phyloP scores from a whole-genome alignment of 1,139 yeast genomes.

The Debaryomyces sp. region DNA sequence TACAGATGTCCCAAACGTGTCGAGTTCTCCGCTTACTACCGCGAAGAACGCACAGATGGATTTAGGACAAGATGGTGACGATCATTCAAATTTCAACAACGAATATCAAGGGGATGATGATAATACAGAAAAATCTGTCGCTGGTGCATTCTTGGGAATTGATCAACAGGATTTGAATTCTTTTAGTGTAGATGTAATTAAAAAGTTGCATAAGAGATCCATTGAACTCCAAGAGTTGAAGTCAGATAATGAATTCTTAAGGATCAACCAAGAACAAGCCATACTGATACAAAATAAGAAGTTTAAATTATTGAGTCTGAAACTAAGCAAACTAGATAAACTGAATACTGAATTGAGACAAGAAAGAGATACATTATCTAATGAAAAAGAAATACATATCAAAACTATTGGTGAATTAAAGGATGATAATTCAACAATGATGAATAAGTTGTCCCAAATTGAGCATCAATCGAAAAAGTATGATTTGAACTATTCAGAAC shows the following conservation, averaged over 20 bases:
- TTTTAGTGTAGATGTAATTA: conserved; percentile 26
- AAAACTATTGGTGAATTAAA: conserved; percentile 13
- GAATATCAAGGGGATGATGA: conserved; percentile 8
- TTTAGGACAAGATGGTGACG: neutral
- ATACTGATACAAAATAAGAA: conserved; percentile 34
- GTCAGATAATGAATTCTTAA: conserved; percentile 53
- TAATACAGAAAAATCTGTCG: conserved; percentile 7
- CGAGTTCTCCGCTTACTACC: conserved; percentile 27
- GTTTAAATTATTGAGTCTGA: conserved; percentile 24
- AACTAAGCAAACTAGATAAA: conserved; percentile 26
- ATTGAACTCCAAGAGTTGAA: conserved; percentile 50
- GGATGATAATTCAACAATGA: conserved; percentile 27
- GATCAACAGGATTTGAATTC: conserved; percentile 24
- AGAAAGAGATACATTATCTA: conserved; percentile 27
- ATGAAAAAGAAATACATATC: conserved; percentile 20
- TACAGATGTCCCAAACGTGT: neutral
- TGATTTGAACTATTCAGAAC: conserved; percentile 15
- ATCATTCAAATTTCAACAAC: neutral
- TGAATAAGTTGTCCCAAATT: conserved; percentile 21
- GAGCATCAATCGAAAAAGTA: conserved; percentile 15
- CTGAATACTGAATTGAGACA: conserved; percentile 32
- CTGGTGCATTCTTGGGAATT: conserved; percentile 39
- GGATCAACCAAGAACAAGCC: conserved; percentile 57
- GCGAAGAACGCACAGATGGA: conserved; percentile 3
- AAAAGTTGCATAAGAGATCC: conserved; percentile 45